Base-by-base conservation (phyloP, 2,329 filamentous ascomycete genomes). In the Davidsoniella australis region DNA sequence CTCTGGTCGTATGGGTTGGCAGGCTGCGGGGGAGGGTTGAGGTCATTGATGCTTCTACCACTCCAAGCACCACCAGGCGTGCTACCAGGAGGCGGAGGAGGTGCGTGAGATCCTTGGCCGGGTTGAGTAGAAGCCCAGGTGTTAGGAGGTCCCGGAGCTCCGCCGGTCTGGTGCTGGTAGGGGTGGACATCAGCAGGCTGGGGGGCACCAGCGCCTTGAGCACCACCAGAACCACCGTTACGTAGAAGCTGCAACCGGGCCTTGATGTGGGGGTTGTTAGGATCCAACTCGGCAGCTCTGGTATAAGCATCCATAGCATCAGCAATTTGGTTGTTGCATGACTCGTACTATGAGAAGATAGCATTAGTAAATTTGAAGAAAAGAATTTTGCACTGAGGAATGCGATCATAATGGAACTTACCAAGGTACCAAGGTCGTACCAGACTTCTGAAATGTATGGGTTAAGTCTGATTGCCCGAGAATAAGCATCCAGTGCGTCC, bases 361-460 rank as follows among this genome's bases (percentile, higher is more conserved):
- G 23, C 20, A 23, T 14, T 12, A 14, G 26, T n/a, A 16, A 24
- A 47, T 37, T 18, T 42, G 20, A 23, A 5, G 5, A 5, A 59
- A 56, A 69, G 62, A 47, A 47, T 38, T 23, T 38, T 23, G 5
- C 4, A 5, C 4, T 26, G 12, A 17, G 33, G 41, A 44, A 16
- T 37, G 4, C 16, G 38, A n/a, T 45, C 36, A 52, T 23, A 50
- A 45, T 58, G 54, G 59, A 54, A 75, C 82, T 71, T 75, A 93
- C 85, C 70, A 98, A 61, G 58, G 91, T 98, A 54, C 91, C 91
- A 38, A 98, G 71, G 64, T 98, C 91, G 64, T 96, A 98, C 91
- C 91, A 98, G 47, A 98, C 91, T 64, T 98, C 91, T 2, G 88
- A 95, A 56, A 98, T 96, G 69, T 94, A 95, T 4, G 91, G 91